Conservation (phyloP, 306 rosid species). For the Sesbania bispinosa region DNA sequence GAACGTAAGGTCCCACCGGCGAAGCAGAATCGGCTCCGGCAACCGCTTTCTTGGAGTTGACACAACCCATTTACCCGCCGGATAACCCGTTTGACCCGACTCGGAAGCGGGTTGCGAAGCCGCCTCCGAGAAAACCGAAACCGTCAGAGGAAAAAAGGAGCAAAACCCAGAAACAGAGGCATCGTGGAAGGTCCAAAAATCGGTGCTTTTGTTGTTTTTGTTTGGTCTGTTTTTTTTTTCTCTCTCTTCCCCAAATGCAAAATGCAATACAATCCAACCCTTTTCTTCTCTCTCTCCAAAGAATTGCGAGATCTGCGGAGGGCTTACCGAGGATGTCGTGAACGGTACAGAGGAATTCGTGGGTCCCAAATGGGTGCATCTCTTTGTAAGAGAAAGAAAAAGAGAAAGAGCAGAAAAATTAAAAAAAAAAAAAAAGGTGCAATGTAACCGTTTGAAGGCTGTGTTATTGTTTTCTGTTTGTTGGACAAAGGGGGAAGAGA, state of each 20-base stretch:
- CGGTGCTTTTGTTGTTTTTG: neutral
- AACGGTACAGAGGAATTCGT: conserved; percentile 59
- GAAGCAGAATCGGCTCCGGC: neutral
- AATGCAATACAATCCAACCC: neutral
- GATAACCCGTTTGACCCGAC: neutral
- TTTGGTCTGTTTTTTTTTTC: neutral
- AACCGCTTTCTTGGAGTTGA: conserved; percentile 59
- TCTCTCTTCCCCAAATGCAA: neutral
- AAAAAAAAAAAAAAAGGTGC: conserved; percentile 38
- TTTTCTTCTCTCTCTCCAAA: neutral
- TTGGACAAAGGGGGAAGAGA: conserved; percentile 11
- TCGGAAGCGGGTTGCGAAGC: conserved; percentile 4
- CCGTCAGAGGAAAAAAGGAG: conserved; percentile 8
- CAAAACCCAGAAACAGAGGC: conserved; percentile 17
- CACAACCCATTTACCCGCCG: conserved; percentile 75
- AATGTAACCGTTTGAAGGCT: conserved; percentile 49
- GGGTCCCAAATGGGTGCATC: conserved; percentile 58
- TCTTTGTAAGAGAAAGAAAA: conserved; percentile 23
- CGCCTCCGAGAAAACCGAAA: conserved; percentile 12
- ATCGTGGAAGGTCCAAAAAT: neutral
- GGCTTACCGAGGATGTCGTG: conserved; percentile 30
- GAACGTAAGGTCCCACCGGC: neutral
- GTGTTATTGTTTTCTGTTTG: conserved; percentile 33
- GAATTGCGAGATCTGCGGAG: conserved; percentile 57
- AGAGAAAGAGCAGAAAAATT: neutral